phyloP scores from a whole-genome alignment of 305 asterid species.

The Coffea humblotiana region DNA sequence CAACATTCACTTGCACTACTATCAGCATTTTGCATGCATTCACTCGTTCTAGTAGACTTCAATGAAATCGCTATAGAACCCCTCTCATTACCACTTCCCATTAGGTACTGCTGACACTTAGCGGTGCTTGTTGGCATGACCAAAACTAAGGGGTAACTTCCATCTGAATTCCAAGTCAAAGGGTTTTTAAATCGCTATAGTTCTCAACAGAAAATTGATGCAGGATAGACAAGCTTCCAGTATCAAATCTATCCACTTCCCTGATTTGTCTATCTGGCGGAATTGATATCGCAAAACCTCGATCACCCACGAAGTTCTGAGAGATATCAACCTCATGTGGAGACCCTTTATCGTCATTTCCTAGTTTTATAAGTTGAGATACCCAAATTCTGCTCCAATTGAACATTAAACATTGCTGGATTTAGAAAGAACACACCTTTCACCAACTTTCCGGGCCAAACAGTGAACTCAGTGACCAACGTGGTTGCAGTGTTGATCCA shows the following conservation, averaged over 20 bases:
- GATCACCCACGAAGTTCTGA: constrained; percentile 38
- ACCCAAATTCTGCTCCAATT: constrained; percentile 64
- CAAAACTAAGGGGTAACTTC: constrained; percentile 76
- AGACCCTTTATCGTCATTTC: constrained; percentile 25
- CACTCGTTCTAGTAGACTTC: constrained; percentile 46
- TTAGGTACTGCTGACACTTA: constrained; percentile 76
- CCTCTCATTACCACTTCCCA: constrained; percentile 98
- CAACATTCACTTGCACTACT: constrained; percentile 42
- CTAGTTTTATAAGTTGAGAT: constrained; percentile 41
- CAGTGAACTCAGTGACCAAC: constrained; percentile 85
- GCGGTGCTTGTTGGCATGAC: constrained; percentile 81
- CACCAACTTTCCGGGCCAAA: constrained; percentile 80
- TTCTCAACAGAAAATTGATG: constrained; percentile 62
- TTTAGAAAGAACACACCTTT: constrained; percentile 72
- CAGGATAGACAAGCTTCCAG: constrained; percentile 48
- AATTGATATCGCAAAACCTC: constrained; percentile 57
- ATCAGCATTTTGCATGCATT: constrained; percentile 27
- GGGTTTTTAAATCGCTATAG: constrained; percentile 50
- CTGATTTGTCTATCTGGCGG: constrained; percentile 65
- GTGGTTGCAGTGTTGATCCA: constrained; percentile 53
- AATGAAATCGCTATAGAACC: constrained; percentile 90
- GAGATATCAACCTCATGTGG: constrained; percentile 29
- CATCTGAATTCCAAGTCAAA: constrained; percentile 80
- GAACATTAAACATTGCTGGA: constrained; percentile 82
- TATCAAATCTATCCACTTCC: constrained; percentile 42